Base-by-base conservation (phyloP, 202 grass and related monocot genomes). In the Elaeis oleifera region DNA sequence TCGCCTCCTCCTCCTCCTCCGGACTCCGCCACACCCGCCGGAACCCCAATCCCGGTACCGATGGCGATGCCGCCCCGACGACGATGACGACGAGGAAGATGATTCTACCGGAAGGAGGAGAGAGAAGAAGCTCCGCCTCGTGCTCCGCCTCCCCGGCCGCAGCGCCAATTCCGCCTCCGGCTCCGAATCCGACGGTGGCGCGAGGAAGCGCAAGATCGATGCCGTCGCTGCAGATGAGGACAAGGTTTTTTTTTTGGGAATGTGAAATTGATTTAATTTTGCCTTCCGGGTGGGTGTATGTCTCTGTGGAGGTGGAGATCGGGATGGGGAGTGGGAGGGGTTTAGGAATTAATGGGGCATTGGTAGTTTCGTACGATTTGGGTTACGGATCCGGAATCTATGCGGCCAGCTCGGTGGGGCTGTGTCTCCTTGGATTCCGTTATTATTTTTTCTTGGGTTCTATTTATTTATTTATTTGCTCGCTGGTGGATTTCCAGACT, bases 41-140 rank as follows among this genome's bases (percentile, higher is more conserved):
- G 36, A 63, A 49, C 2, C 39, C 11, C 36, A 39, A 44, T 23
- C 8, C 60, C 1, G 60, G 17, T 19, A 2, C 31, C 18, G 18
- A 18, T 19, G 18, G 18, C 16, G 60, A 32, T 0, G 18, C 60
- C 17, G 60, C 18, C 3, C 7, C 32, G 11, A 49, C 31, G 59
- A 62, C 6, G 59, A 44, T 31, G 59, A 62, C 5, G 65, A 50
- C 6, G 65, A 54, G 3, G 65, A 56, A 9, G 65, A 68, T 18
- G 65, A 56, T 11, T 68, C 65, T 18, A 18, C 27, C n/a, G 50
- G 52, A 14, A n/a, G 65, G 18, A 54, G 52, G 26, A 51, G 52
- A 23, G 51, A 55, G 65, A 68, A 56, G 26, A 68, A 68, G 52
- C 65, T 68, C 18, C 25, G 65, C n/a, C 27, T 68, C 18, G 52